Conservation (phyloP, 768 basidiomycete species). For the Podaxis carcinomalis region DNA sequence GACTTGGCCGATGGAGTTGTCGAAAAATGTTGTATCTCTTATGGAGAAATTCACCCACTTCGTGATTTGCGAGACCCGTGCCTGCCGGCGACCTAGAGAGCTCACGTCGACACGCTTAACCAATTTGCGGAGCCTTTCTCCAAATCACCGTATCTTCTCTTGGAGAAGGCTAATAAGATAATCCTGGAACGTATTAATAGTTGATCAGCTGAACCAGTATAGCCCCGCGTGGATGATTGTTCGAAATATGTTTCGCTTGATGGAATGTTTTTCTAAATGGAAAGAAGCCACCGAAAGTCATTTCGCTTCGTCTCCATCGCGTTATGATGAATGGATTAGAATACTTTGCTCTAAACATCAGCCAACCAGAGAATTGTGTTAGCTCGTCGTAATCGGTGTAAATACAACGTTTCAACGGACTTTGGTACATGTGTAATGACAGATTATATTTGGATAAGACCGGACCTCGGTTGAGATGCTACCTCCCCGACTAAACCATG, state of each 20-base stretch:
- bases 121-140: constrained; percentile 1
- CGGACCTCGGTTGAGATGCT: constrained; percentile 3
- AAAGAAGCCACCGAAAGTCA: neutral
- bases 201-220: neutral
- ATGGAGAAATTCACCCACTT: neutral
- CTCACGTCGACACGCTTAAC: neutral
- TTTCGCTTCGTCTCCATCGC: neutral
- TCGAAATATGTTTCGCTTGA: neutral
- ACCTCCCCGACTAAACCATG: neutral
- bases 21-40: neutral
- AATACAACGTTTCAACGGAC: neutral
- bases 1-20: neutral
- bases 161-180: neutral
- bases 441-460: neutral
- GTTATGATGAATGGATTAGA: neutral
- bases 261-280: neutral
- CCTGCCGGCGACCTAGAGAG: neutral
- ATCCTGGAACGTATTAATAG: neutral
- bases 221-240: neutral
- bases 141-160: neutral
- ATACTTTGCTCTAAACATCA: neutral
- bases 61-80: neutral
- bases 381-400: neutral
- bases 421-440: neutral
- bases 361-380: neutral